Percentiles rank a stretch among this genome's conserved stretches.
Conservation (phyloP, 1,284 basidiomycete species). For the Tylopilus sp. region DNA sequence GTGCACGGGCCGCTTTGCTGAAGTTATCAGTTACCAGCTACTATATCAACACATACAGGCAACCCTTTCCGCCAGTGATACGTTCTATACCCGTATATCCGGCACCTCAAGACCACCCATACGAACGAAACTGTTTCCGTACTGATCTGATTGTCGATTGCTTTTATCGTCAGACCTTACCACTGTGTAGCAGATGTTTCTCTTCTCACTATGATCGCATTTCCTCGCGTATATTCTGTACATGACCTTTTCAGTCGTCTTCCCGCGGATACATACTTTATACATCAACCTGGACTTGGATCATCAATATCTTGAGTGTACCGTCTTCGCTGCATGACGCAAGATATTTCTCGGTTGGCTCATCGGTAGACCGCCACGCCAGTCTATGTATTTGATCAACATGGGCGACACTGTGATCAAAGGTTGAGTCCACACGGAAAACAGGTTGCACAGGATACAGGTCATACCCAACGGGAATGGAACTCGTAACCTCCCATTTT, state of each 20-base stretch:
- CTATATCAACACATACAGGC: constrained; percentile 41
- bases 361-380: constrained; percentile 54
- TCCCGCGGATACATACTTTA: constrained; percentile 37
- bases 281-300: constrained; percentile 49
- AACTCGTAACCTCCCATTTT: constrained; percentile 49
- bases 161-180: constrained; percentile 40
- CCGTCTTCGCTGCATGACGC: constrained; percentile 75
- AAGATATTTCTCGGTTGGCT: constrained; percentile 36
- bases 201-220: constrained; percentile 31
- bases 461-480: constrained; percentile 48
- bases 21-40: constrained; percentile 34
- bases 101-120: constrained; percentile 40
- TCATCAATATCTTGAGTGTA: constrained; percentile 66
- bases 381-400: constrained; percentile 67
- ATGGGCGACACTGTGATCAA: constrained; percentile 51
- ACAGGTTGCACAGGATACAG: not conserved
- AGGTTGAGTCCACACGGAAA: constrained; percentile 7
- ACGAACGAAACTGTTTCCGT: constrained; percentile 60
- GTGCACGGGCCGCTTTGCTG: constrained; percentile 27
- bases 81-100: constrained; percentile 66
- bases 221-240: constrained; percentile 32
- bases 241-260: constrained; percentile 18
- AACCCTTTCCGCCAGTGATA: constrained; percentile 32
- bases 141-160: constrained; percentile 45
- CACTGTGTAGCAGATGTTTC: constrained; percentile 70